Conservation (phyloP, 1,284 basidiomycete species). For the Vanrija humicola region DNA sequence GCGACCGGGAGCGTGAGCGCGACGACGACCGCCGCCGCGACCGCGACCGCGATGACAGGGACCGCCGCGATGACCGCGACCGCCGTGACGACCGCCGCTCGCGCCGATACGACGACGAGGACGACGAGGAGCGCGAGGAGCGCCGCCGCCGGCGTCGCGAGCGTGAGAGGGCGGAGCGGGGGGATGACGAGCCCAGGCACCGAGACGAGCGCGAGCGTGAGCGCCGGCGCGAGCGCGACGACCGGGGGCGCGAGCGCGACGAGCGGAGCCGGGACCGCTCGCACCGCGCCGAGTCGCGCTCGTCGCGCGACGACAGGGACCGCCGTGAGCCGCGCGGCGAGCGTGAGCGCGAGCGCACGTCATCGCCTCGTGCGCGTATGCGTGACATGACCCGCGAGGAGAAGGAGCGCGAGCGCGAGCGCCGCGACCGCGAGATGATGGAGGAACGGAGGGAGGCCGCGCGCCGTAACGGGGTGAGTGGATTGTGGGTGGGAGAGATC, state of each 20-base stretch:
- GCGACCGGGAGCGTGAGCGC: slow-evolving; percentile 30
- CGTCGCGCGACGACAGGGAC: slow-evolving; percentile 19
- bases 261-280: slow-evolving; percentile 12
- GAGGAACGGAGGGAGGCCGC: slow-evolving; percentile 38
- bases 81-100: slow-evolving; percentile 53
- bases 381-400: slow-evolving; percentile 39
- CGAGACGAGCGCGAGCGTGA: slow-evolving; percentile 57
- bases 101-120: slow-evolving; percentile 39
- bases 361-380: slow-evolving; percentile 10
- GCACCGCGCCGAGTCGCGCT: slow-evolving; percentile 55
- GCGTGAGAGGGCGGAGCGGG: slow-evolving; percentile 47
- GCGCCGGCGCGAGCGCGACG: slow-evolving; percentile 23
- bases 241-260: slow-evolving; percentile 16
- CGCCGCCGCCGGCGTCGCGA: slow-evolving; percentile 54
- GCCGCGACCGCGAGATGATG: slow-evolving; percentile 41
- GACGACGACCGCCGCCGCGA: slow-evolving; percentile 7
- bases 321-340: slow-evolving; percentile 31
- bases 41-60: slow-evolving; percentile 53
- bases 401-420: slow-evolving; percentile 39
- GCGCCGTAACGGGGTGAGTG: slow-evolving; percentile 18
- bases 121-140: slow-evolving; percentile 38
- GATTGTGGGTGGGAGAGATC: background rate
- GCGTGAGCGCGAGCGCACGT: slow-evolving; percentile 56
- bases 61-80: slow-evolving; percentile 44
- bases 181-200: slow-evolving; percentile 21